Conservation (phyloP, 202 grass and related monocot species). For the Brachypodium distachyon region DNA sequence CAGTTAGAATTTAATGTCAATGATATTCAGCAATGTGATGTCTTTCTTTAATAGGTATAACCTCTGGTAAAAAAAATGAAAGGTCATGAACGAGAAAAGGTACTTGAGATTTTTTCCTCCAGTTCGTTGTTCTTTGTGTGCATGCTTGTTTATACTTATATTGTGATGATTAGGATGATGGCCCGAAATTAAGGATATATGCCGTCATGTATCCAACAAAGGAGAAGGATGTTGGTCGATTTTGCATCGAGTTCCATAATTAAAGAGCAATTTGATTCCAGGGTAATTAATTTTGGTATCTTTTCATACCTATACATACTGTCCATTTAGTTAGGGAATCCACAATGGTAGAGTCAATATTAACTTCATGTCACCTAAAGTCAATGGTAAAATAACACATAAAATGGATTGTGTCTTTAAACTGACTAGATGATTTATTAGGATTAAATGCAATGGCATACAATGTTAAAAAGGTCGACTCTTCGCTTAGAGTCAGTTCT, state of each 20-base stretch:
- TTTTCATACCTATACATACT: neutral
- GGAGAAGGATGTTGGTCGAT: neutral
- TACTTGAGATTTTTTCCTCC: neutral
- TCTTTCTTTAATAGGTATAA: neutral
- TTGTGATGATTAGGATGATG: neutral
- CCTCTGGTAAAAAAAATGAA: neutral
- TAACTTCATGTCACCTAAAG: too few relatives aligned
- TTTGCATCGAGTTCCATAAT: neutral
- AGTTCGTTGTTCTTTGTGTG: neutral
- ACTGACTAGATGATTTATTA: too few relatives aligned
- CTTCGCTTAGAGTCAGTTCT: too few relatives aligned
- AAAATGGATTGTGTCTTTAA: too few relatives aligned
- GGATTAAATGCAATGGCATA: too few relatives aligned
- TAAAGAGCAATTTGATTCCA: neutral
- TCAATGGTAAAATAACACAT: too few relatives aligned
- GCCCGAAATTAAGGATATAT: neutral
- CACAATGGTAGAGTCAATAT: too few relatives aligned
- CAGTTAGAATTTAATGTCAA: neutral
- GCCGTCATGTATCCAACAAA: neutral
- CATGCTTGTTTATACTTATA: neutral
- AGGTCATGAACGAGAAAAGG: neutral
- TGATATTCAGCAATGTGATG: neutral
- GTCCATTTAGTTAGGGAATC: neutral
- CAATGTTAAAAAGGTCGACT: too few relatives aligned
- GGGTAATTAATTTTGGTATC: neutral